Percentiles rank a stretch among this genome's conserved stretches.
Conservation (phyloP, 1,284 basidiomycete species). For the Tetrapyrgos nigripes region DNA sequence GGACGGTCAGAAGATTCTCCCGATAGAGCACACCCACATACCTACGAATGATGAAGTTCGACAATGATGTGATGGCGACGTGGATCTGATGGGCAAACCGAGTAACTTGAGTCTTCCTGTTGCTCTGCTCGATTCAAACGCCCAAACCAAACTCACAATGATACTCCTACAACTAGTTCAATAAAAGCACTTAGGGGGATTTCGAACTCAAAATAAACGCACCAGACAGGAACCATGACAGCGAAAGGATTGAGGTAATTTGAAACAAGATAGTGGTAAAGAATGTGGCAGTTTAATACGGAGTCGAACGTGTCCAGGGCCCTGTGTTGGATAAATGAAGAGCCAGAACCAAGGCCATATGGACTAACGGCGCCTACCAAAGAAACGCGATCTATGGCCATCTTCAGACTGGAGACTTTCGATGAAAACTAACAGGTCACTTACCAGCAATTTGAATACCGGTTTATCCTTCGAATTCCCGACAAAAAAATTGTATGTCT, state of each 20-base stretch:
- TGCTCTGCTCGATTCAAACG: background rate
- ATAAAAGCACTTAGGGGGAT: conserved; percentile 2
- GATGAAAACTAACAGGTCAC: conserved; percentile 16
- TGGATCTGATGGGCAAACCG: conserved; percentile 41
- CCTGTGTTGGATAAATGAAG: conserved; percentile 34
- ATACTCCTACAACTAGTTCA: conserved; percentile 41
- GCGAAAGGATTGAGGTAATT: conserved; percentile 54
- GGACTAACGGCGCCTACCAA: conserved; percentile 38
- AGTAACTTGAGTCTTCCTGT: no score
- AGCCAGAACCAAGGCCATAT: background rate
- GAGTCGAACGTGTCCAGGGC: conserved; percentile 58
- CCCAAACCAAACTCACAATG: conserved; percentile 38
- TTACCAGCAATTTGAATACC: conserved; percentile 46
- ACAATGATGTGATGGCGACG: conserved; percentile 46
- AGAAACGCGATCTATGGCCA: conserved; percentile 45
- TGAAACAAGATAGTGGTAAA: conserved; percentile 59
- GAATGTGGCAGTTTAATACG: conserved; percentile 51
- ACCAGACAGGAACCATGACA: conserved; percentile 54
- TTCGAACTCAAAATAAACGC: conserved; percentile 21
- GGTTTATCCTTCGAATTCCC: conserved; percentile 44
- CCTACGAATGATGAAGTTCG: conserved; percentile 52
- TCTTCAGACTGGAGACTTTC: background rate
- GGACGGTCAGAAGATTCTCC: no score
- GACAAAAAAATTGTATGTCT: conserved; percentile 59
- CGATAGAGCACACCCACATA: no score